These are phyloP conservation scores for Metschnikowia kofuensis DNA, from an alignment of 805 yeast genomes.

Conservation along the genomic window DNA sequence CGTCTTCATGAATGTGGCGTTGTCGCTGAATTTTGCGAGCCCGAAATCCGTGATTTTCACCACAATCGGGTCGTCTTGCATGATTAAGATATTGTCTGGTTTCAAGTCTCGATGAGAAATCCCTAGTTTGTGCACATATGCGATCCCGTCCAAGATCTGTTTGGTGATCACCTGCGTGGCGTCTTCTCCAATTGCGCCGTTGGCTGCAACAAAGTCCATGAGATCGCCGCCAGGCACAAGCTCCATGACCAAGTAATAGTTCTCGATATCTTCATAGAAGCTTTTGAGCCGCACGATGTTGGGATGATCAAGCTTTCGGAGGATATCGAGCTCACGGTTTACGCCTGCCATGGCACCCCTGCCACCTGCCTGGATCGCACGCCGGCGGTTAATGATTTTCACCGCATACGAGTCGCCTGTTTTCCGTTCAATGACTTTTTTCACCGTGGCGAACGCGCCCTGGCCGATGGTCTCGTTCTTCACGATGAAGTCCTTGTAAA, in stretches of 20 bases:
- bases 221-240: constrained; percentile 94
- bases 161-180: constrained; percentile 83
- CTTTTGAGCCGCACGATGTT: constrained; percentile 81
- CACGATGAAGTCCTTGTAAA: constrained; percentile 68
- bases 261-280: constrained; percentile 77
- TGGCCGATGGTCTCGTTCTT: constrained; percentile 87
- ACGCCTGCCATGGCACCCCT: constrained; percentile 62
- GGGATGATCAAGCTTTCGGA: constrained; percentile 76
- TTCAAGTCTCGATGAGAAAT: constrained; percentile 95
- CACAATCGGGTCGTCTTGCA: constrained; percentile 84
- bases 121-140: constrained; percentile 84
- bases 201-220: constrained; percentile 94
- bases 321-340: constrained; percentile 78
- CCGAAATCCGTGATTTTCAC: constrained; percentile 98
- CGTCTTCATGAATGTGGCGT: constrained; percentile 85
- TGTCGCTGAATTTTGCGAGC: constrained; percentile 83
- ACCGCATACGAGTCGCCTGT: constrained; percentile 89
- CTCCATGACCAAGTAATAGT: constrained; percentile 90
- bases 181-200: constrained; percentile 88
- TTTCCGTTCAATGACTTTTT: constrained; percentile 80
- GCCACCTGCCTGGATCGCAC: constrained; percentile 68
- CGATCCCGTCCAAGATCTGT: constrained; percentile 80
- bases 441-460: constrained; percentile 98
- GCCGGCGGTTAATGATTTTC: constrained; percentile 80
- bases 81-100: constrained; percentile 92